Evolutionary conservation across 2,329 filamentous ascomycete species (phyloP).

Genomic region (Xylaria hypoxylon): DNA sequence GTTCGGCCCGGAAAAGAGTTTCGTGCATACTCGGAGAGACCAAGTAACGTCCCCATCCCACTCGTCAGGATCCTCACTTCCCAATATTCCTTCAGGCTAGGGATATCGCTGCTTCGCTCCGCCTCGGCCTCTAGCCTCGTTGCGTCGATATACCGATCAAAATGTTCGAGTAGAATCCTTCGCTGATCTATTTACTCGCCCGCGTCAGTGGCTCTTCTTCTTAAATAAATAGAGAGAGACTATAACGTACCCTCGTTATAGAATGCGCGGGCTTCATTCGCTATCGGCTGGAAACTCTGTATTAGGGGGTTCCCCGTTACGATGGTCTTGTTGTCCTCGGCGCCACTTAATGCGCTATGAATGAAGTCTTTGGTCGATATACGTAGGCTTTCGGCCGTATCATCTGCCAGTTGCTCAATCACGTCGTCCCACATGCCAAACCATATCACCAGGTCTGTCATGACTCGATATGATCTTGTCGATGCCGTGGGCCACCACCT

Average conservation of each 20-base stretch:
- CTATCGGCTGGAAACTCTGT: constrained; percentile 40
- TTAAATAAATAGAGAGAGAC: not conserved
- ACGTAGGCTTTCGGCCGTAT: constrained; percentile 40
- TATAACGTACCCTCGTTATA: constrained; percentile 42
- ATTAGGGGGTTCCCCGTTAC: constrained; percentile 39
- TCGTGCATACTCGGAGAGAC: constrained; percentile 44
- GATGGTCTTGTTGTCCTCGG: constrained; percentile 3
- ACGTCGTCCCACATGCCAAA: constrained; percentile 47
- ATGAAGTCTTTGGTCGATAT: constrained; percentile 44
- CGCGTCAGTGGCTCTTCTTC: not conserved
- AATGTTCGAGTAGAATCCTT: constrained; percentile 36
- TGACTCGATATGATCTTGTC: constrained; percentile 37
- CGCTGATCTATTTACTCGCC: constrained; percentile 41
- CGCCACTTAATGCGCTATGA: constrained; percentile 32
- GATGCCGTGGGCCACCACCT: constrained; percentile 47
- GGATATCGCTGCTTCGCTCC: constrained; percentile 40
- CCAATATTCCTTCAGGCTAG: constrained; percentile 45
- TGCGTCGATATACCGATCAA: constrained; percentile 46
- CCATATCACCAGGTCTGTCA: constrained; percentile 46
- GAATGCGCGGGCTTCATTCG: constrained; percentile 33
- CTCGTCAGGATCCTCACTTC: constrained; percentile 48
- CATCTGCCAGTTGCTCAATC: constrained; percentile 39
- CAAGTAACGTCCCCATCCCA: constrained; percentile 45
- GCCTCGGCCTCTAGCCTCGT: constrained; percentile 45
- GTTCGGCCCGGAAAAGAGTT: not conserved